Evolutionary conservation across 768 basidiomycete genomes (phyloP).

Genomic region (Lentinula raphanica): DNA sequence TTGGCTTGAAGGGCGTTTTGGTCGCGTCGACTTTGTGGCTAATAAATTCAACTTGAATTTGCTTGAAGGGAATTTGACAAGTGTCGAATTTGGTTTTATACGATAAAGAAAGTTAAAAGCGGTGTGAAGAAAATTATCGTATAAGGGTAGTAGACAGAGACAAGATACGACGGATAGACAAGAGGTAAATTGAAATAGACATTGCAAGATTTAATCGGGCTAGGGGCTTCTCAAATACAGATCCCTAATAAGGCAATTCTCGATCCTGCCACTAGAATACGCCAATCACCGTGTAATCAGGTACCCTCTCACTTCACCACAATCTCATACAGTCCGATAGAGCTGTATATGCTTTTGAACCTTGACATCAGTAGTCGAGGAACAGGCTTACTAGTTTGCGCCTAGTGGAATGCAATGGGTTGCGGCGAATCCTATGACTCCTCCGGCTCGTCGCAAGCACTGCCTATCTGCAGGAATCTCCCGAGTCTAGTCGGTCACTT

Average conservation of each 20-base stretch:
- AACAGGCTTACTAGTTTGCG: no score
- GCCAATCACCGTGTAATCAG: slow-evolving; percentile 4
- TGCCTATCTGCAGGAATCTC: no score
- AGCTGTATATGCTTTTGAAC: no score
- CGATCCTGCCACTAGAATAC: not conserved
- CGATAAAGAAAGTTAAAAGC: slow-evolving; percentile 25
- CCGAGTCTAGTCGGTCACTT: not conserved
- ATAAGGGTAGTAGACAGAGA: slow-evolving; percentile 19
- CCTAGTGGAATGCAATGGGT: no score
- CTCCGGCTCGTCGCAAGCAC: no score
- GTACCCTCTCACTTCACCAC: not conserved
- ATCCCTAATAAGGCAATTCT: not conserved
- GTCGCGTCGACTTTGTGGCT: slow-evolving; percentile 1
- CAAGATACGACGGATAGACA: slow-evolving; percentile 2
- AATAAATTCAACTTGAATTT: not conserved
- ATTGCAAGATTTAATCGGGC: not conserved
- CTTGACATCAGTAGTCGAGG: no score
- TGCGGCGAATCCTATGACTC: no score
- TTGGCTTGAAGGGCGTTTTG: not conserved
- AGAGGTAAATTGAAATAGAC: not conserved
- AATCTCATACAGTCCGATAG: not conserved
- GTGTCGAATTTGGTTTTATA: not conserved
- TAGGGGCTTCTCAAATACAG: not conserved
- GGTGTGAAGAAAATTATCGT: slow-evolving; percentile 23
- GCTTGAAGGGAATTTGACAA: slow-evolving; percentile 4